These are phyloP conservation scores for Leishmania arabica DNA, from an alignment of 208 protist genomes.

Conservation along the genomic window DNA sequence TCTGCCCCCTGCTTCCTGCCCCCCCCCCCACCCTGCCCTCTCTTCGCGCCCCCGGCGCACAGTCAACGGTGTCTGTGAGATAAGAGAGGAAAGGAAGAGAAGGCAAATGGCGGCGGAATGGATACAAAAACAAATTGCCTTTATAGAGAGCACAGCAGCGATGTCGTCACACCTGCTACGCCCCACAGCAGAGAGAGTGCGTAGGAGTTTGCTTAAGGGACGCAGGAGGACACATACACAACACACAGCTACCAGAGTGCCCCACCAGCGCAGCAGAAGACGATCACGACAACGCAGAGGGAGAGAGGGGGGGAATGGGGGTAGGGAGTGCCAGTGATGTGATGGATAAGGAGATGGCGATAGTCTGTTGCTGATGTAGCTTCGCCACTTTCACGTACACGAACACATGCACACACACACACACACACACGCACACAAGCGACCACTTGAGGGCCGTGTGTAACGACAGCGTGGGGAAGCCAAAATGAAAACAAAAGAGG, in stretches of 20 bases:
- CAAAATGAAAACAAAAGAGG: neutral
- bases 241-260: neutral
- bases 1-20: neutral
- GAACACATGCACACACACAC: neutral
- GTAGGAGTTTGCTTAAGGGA: neutral
- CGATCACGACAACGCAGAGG: neutral
- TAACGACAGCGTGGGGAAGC: neutral
- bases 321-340: neutral
- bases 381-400: neutral
- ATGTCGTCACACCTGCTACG: neutral
- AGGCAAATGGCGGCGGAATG: slow-evolving; percentile 5
- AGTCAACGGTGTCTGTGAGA: neutral
- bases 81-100: neutral
- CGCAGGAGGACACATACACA: neutral
- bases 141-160: neutral
- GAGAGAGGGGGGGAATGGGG: neutral
- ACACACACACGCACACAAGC: neutral
- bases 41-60: neutral
- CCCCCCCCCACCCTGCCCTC: neutral
- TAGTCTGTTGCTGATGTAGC: neutral
- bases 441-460: neutral
- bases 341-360: neutral
- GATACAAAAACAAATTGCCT: neutral
- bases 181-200: neutral
- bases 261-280: neutral